A percentile compares a stretch with the other conserved stretches of the same genome.
Conservation (phyloP, 2,329 filamentous ascomycete species). For the Ramularia endophylla region DNA sequence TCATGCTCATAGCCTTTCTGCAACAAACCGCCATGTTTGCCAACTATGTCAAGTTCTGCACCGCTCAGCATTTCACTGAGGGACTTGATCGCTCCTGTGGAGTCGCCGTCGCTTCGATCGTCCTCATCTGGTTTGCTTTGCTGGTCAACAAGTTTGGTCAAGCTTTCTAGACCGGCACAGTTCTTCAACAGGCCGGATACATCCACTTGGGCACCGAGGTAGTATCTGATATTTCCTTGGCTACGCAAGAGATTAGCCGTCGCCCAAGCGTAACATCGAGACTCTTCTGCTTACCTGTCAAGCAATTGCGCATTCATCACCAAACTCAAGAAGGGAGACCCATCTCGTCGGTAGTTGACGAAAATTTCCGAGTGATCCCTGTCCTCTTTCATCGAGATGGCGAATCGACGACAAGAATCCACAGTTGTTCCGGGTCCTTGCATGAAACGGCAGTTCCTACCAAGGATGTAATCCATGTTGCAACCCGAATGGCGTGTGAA, state of each 20-base stretch:
- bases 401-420: conserved; percentile 14
- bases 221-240: conserved; percentile 61
- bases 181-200: conserved; percentile 63
- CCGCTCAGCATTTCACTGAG: conserved; percentile 12
- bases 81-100: conserved; percentile 2
- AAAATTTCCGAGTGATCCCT: conserved; percentile 67
- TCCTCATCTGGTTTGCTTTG: neutral
- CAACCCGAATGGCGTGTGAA: conserved; percentile 71
- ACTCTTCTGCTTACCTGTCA: conserved; percentile 33
- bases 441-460: conserved; percentile 71
- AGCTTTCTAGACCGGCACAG: conserved; percentile 58
- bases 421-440: conserved; percentile 61
- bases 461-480: conserved; percentile 64
- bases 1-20: conserved; percentile 7
- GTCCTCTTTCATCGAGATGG: conserved; percentile 47
- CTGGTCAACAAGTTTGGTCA: conserved; percentile 28
- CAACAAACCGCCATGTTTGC: conserved; percentile 7
- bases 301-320: conserved; percentile 47
- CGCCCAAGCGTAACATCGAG: no score
- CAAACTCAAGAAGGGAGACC: conserved; percentile 69
- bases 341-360: conserved; percentile 66
- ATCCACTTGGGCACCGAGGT: conserved; percentile 67
- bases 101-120: neutral
- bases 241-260: neutral
- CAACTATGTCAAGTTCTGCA: conserved; percentile 9